These are phyloP conservation scores for Fusarium sp. DNA, from an alignment of 2,329 filamentous ascomycete genomes.

Conservation along the genomic window DNA sequence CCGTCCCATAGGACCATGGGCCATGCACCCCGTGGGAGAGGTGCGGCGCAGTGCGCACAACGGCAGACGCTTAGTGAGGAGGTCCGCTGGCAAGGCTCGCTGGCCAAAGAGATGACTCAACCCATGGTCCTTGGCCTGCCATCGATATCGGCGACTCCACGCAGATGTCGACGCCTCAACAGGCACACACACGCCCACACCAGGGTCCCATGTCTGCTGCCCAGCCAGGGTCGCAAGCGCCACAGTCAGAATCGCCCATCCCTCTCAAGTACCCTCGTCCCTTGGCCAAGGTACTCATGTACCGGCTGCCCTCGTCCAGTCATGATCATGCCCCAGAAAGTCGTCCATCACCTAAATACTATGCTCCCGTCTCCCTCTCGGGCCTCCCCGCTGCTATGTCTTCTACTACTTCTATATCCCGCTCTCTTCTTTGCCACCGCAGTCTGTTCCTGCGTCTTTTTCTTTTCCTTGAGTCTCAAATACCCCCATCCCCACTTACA, in stretches of 20 bases:
- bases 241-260: constrained; percentile 41
- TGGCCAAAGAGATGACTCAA: constrained; percentile 39
- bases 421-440: constrained; percentile 33
- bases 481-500: constrained; percentile 30
- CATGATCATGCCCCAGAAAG: constrained; percentile 39
- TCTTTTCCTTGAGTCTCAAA: constrained; percentile 3
- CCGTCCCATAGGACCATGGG: constrained; percentile 46
- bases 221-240: constrained; percentile 31
- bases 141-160: constrained; percentile 39
- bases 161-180: constrained; percentile 20
- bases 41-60: constrained; percentile 55
- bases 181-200: constrained; percentile 11
- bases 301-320: constrained; percentile 42
- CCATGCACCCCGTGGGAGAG: constrained; percentile 52
- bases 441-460: constrained; percentile 20
- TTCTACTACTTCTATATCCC: constrained; percentile 30
- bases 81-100: constrained; percentile 32
- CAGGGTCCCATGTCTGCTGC: constrained; percentile 29
- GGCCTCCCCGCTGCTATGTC: constrained; percentile 36
- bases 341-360: constrained; percentile 45
- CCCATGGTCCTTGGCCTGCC: constrained; percentile 9
- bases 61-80: constrained; percentile 20
- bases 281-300: constrained; percentile 40
- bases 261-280: constrained; percentile 40
- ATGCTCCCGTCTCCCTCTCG: constrained; percentile 39